Conservation (phyloP, 306 rosid species). For the Corylus heterophylla region DNA sequence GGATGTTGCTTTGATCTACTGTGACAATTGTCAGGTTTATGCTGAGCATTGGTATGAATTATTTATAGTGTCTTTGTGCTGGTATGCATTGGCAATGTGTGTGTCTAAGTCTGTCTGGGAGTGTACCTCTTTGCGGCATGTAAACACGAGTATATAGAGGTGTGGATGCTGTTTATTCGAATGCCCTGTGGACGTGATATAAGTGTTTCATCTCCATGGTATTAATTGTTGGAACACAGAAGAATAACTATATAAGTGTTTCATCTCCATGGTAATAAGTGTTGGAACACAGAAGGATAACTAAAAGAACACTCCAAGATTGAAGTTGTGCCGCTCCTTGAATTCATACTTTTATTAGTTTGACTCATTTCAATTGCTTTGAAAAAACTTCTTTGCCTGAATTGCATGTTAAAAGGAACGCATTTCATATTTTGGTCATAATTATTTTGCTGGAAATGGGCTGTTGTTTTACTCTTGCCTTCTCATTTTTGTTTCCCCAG, state of each 20-base stretch:
- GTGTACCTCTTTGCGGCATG: neutral
- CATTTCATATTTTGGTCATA: neutral
- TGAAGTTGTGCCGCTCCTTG: neutral
- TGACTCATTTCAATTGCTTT: neutral
- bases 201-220: neutral
- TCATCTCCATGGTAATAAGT: neutral
- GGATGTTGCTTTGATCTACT: constrained; percentile 26
- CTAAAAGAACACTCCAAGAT: neutral
- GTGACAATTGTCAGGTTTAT: constrained; percentile 25
- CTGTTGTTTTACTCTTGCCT: constrained; percentile 10
- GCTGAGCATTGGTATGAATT: constrained; percentile 36
- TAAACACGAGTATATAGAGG: neutral
- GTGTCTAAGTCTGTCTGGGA: too few species aligned
- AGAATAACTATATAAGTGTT: neutral
- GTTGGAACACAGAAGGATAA: neutral
- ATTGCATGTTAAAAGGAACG: neutral
- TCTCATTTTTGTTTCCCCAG: constrained; percentile 27
- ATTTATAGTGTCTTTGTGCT: neutral
- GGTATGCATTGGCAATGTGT: neutral
- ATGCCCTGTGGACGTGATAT: neutral
- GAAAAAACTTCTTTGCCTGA: neutral
- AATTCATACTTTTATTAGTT: neutral
- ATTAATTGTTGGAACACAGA: neutral
- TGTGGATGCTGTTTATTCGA: neutral
- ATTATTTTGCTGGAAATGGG: neutral